Evolutionary conservation across 495 filamentous ascomycete species (phyloP).

Genomic region (Massariosphaeria phaeospora): DNA sequence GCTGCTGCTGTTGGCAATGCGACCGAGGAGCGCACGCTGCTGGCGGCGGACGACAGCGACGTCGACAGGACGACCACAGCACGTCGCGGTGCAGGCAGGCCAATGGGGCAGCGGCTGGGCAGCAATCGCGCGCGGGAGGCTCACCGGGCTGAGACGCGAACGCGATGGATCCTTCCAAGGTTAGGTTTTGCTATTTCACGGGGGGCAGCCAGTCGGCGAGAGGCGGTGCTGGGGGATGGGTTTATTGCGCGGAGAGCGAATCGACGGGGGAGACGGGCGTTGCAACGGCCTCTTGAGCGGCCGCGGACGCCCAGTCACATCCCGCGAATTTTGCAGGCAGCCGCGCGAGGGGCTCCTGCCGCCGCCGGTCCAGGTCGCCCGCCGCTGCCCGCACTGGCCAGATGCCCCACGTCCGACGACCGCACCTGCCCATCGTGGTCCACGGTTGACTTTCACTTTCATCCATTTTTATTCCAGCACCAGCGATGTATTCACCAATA

Average conservation of each 20-base stretch:
- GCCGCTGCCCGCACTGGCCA: neutral
- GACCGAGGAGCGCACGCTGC: neutral
- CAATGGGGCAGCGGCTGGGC: conserved; percentile 17
- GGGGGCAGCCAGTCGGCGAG: conserved; percentile 22
- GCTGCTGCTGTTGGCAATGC: neutral
- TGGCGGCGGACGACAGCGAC: too few species aligned
- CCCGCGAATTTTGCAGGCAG: neutral
- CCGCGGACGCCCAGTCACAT: conserved; percentile 1
- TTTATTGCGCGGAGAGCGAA: conserved; percentile 12
- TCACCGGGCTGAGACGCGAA: conserved; percentile 19
- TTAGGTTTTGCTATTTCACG: too few species aligned
- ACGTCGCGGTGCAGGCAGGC: conserved; percentile 25
- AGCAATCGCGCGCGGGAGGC: conserved; percentile 17
- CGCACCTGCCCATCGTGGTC: too few species aligned
- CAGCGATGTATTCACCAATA: too few species aligned
- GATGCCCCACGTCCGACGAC: too few species aligned
- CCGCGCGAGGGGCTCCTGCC: neutral
- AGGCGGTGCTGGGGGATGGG: conserved; percentile 5
- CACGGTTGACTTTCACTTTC: too few species aligned
- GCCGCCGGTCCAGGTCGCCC: neutral
- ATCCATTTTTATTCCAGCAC: too few species aligned
- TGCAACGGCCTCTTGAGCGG: neutral
- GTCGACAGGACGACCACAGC: neutral
- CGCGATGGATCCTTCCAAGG: too few species aligned
- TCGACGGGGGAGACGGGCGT: conserved; percentile 3